phyloP scores from a whole-genome alignment of 129 eudicot species.

The Silybum marianum region DNA sequence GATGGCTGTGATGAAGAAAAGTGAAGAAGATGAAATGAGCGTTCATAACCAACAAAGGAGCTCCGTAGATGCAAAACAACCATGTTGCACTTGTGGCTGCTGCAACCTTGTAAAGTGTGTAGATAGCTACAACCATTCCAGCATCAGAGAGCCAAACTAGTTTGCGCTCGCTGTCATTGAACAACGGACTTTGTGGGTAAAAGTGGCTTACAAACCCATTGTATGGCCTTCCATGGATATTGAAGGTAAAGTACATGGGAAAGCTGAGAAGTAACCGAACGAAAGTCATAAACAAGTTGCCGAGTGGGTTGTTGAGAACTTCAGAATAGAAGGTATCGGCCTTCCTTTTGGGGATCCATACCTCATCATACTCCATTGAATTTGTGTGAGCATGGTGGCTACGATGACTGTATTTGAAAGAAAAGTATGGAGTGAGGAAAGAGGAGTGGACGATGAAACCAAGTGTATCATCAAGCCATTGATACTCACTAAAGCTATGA shows the following conservation, averaged over 20 bases:
- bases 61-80: conserved; percentile 51
- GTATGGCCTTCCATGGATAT: conserved; percentile 30
- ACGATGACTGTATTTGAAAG: conserved; percentile 27
- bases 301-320: conserved; percentile 46
- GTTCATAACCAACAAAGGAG: conserved; percentile 47
- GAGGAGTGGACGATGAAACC: conserved; percentile 12
- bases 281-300: conserved; percentile 33
- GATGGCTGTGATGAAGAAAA: background rate
- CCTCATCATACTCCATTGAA: conserved; percentile 54
- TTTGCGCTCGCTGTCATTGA: conserved; percentile 46
- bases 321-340: conserved; percentile 27
- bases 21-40: conserved; percentile 17
- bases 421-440: conserved; percentile 18
- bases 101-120: conserved; percentile 36
- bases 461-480: background rate
- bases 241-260: conserved; percentile 51
- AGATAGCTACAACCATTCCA: conserved; percentile 37
- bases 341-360: conserved; percentile 38
- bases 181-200: conserved; percentile 35
- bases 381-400: conserved; percentile 49
- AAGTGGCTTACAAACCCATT: conserved; percentile 42
- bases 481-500: conserved; percentile 15
- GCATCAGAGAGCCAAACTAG: conserved; percentile 46
- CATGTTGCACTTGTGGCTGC: conserved; percentile 39
- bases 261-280: conserved; percentile 46